These are phyloP conservation scores for Colletotrichum plurivorum DNA, from an alignment of 2,329 filamentous ascomycete genomes.

Conservation along the genomic window DNA sequence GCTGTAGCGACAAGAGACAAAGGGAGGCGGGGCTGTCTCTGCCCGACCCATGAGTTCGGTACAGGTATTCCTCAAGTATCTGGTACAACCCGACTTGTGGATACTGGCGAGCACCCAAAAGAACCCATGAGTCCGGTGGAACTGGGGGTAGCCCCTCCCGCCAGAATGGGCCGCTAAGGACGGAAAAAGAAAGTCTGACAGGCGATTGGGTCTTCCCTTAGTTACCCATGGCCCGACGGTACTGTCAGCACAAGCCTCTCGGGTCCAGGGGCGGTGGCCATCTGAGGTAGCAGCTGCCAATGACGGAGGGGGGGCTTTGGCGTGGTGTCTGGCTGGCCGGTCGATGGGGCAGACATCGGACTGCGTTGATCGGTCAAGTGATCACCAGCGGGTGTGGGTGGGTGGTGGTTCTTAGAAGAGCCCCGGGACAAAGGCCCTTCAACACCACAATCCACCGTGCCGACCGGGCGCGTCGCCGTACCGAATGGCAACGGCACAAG, in stretches of 20 bases:
- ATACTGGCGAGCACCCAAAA: conserved; percentile 21
- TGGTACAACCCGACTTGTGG: conserved; percentile 18
- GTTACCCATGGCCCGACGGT: conserved; percentile 30
- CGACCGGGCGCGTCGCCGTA: background rate
- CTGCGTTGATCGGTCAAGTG: conserved; percentile 37
- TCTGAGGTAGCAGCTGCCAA: conserved; percentile 6
- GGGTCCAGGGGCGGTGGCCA: conserved; percentile 25
- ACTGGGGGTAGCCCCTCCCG: conserved; percentile 39
- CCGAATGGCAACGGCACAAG: conserved; percentile 22
- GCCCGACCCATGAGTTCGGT: conserved; percentile 39
- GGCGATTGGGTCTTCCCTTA: conserved; percentile 39
- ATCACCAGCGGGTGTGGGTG: conserved; percentile 35
- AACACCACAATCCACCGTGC: conserved; percentile 13
- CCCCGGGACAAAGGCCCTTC: conserved; percentile 25
- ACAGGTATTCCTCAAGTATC: conserved; percentile 30
- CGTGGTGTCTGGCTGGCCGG: conserved; percentile 11
- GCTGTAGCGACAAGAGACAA: conserved; percentile 28
- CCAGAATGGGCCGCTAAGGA: conserved; percentile 41
- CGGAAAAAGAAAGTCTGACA: conserved; percentile 41
- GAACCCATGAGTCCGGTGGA: conserved; percentile 36
- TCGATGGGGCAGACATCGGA: conserved; percentile 24
- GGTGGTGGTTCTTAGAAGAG: conserved; percentile 13
- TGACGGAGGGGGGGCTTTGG: conserved; percentile 16
- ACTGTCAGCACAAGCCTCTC: conserved; percentile 38
- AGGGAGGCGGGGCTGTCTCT: conserved; percentile 39